Base-by-base conservation (phyloP, 2,329 filamentous ascomycete genomes). In the Ramularia endophylla region DNA sequence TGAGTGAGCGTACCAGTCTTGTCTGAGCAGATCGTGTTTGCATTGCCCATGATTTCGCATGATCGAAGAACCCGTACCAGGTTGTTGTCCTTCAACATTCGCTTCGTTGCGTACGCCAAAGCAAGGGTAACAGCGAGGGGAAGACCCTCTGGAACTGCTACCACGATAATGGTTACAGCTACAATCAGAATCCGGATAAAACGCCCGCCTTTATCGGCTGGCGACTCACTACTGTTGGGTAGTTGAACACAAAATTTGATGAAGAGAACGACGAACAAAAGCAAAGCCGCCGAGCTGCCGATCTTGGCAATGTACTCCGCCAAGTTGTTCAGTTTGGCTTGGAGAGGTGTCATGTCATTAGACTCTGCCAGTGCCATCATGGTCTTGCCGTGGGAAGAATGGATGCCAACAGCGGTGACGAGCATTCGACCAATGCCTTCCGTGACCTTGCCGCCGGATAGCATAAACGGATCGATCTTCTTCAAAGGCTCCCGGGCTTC, bases 221-320 rank as follows among this genome's bases (percentile, higher is more conserved):
- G 73, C 0, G 74, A 73, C 2, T 66, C 66, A 3, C 58, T 50
- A 43, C 77, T 71, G 13, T 65, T 55, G 3, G 74, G 73, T 3
- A 95, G 74, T 9, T 78, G 68, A 35, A 81, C 86, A 8, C 92
- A 70, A 59, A 94, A 95, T 55, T 87, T 78, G 67, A 95, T 89
- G 57, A 95, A 78, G 11, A 95, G 73, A 33, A 94, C 83, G 34
- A 90, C 73, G 66, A 95, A 95, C 34, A 95, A 72, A 8, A 89
- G 64, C 11, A 92, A 69, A 50, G 84, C 87, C 36, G 87, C 86
- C 46, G 77, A 80, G 60, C 86, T 87, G 64, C 81, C 81, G 30
- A 85, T 72, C 57, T 85, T 85, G n/a, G 81, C 81, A 53, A 90
- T 87, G 56, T 87, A 84, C 54, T 87, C 85, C 5, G 85, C 86